These are phyloP conservation scores for Pinus albicaulis DNA, from an alignment of 75 land plant genomes.

Conservation along the genomic window DNA sequence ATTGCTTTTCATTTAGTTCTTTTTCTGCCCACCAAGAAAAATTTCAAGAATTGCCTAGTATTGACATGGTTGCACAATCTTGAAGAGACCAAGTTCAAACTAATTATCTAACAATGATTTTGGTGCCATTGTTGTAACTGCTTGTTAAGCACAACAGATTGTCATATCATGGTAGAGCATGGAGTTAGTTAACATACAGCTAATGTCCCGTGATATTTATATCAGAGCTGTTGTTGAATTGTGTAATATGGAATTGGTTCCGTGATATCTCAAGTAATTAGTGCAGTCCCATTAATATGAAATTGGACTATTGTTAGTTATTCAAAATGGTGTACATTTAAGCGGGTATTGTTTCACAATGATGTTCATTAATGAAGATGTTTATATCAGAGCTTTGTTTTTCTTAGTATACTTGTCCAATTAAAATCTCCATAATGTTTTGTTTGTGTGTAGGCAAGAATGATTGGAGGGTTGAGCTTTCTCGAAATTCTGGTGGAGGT, in stretches of 20 bases:
- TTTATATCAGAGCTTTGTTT: neutral
- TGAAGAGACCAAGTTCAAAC: neutral
- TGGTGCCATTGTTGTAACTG: neutral
- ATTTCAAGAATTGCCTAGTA: neutral
- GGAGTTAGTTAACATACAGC: neutral
- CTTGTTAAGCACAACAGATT: neutral
- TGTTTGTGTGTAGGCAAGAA: conserved; percentile 34
- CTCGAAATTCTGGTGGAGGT: conserved; percentile 41
- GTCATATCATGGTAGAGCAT: neutral
- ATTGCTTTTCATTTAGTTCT: neutral
- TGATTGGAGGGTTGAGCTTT: conserved; percentile 57
- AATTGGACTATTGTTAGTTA: neutral
- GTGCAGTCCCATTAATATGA: neutral
- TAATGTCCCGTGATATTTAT: too few species aligned
- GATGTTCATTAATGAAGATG: neutral
- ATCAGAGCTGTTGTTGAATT: neutral
- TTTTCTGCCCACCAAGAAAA: neutral
- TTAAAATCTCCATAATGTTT: neutral
- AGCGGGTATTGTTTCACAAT: neutral
- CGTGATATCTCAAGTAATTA: neutral
- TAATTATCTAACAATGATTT: neutral
- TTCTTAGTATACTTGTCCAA: neutral
- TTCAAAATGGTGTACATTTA: neutral
- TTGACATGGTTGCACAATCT: neutral
- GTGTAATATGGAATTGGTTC: neutral